These are phyloP conservation scores for Xerocomellus intermedius DNA, from an alignment of 768 basidiomycete genomes.

Conservation along the genomic window DNA sequence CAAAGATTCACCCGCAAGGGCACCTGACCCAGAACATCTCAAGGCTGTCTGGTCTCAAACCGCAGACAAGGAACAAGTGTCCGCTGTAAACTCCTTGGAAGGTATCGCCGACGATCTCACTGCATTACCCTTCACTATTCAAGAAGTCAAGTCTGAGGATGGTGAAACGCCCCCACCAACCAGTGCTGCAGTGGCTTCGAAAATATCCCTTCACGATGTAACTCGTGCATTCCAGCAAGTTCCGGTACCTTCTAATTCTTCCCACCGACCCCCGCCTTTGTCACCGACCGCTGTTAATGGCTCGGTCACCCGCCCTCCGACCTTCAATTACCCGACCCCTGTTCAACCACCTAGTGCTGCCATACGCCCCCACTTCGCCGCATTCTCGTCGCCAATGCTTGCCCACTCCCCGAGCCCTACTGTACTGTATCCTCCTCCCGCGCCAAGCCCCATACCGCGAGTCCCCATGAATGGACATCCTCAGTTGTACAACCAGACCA, in stretches of 20 bases:
- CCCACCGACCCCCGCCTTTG: conserved; percentile 46
- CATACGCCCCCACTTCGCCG: conserved; percentile 55
- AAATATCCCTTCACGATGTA: conserved; percentile 80
- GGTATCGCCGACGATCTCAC: conserved; percentile 83
- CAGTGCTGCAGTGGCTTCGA: conserved; percentile 53
- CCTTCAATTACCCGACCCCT: conserved; percentile 35
- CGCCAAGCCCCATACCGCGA: conserved; percentile 63
- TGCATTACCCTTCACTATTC: conserved; percentile 73
- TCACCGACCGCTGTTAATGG: conserved; percentile 48
- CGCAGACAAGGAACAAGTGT: conserved; percentile 63
- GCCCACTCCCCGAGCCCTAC: conserved; percentile 67
- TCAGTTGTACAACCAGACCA: conserved; percentile 56
- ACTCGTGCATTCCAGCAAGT: conserved; percentile 88
- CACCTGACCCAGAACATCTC: conserved; percentile 79
- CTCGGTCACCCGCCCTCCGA: conserved; percentile 26
- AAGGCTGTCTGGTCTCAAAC: conserved; percentile 84
- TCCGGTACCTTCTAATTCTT: conserved; percentile 54
- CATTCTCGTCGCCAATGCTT: conserved; percentile 70
- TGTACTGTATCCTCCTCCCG: conserved; percentile 63
- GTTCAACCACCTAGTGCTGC: conserved; percentile 43
- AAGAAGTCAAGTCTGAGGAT: conserved; percentile 85
- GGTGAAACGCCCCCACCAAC: conserved; percentile 76
- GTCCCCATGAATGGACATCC: conserved; percentile 63
- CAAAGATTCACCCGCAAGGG: conserved; percentile 68
- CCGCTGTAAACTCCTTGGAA: conserved; percentile 76